Percentiles rank a stretch among this genome's conserved stretches.
Evolutionary conservation across 192 early-diverging fungal genomes (phyloP).

Genomic region (Backusella australiensis): DNA sequence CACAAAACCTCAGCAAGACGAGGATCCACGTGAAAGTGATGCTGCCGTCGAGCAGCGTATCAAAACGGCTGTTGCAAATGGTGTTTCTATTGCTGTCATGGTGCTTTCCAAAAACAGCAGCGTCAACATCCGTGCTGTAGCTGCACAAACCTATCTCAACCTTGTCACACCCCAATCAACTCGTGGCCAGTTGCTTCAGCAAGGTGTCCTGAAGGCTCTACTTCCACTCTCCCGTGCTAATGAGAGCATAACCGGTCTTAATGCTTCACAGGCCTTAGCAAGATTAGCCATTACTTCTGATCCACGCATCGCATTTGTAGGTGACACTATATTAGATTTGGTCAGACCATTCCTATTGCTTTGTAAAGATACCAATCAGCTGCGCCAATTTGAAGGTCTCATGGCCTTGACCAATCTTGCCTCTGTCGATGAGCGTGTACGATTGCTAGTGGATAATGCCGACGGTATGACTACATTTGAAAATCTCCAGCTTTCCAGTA

Average conservation of each 20-base stretch:
- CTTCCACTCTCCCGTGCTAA: conserved; percentile 59
- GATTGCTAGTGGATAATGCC: conserved; percentile 53
- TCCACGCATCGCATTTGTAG: conserved; percentile 82
- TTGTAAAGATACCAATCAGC: conserved; percentile 49
- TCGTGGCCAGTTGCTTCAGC: conserved; percentile 81
- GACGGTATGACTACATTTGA: conserved; percentile 73
- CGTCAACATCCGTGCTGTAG: conserved; percentile 55
- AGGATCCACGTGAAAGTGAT: conserved; percentile 60
- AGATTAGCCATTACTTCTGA: conserved; percentile 92
- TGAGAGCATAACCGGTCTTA: conserved; percentile 65
- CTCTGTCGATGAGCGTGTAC: conserved; percentile 67
- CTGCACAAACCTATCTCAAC: conserved; percentile 66
- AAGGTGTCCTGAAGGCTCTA: conserved; percentile 70
- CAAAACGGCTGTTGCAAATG: conserved; percentile 52
- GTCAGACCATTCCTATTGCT: conserved; percentile 69
- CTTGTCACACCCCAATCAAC: conserved; percentile 65
- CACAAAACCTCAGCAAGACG: not conserved
- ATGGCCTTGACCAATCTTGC: conserved; percentile 94
- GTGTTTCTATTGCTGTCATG: conserved; percentile 54
- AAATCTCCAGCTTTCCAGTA: conserved; percentile 75
- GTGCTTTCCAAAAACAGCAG: conserved; percentile 54
- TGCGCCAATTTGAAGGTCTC: conserved; percentile 86
- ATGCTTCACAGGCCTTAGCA: conserved; percentile 82
- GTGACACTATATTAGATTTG: conserved; percentile 61
- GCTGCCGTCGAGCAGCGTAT: conserved; percentile 59